Evolutionary conservation across 768 basidiomycete species (phyloP).

Genomic region (Lentinula boryana): DNA sequence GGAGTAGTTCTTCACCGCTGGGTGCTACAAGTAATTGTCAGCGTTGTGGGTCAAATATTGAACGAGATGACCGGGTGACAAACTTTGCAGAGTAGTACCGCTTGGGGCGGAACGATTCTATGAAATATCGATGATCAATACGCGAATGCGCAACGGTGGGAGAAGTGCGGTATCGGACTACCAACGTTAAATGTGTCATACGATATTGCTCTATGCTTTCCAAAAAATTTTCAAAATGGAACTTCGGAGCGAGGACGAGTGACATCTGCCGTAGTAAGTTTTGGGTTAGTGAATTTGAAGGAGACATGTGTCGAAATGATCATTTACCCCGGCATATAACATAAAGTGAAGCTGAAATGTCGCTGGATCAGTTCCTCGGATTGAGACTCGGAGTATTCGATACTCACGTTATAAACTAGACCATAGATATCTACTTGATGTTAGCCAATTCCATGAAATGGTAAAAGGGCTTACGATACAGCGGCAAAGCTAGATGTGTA

Average conservation of each 20-base stretch:
- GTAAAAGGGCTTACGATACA: slow-evolving; percentile 13
- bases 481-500: slow-evolving; percentile 12
- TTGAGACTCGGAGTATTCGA: neutral
- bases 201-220: slow-evolving; percentile 33
- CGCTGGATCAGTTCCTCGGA: neutral
- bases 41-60: neutral
- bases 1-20: slow-evolving; percentile 25
- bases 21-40: slow-evolving; percentile 18
- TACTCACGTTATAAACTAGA: slow-evolving; percentile 16
- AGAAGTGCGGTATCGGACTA: neutral
- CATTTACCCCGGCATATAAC: slow-evolving; percentile 10
- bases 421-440: slow-evolving; percentile 16
- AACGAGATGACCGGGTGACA: neutral
- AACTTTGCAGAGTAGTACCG: slow-evolving; percentile 27
- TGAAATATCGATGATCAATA: neutral
- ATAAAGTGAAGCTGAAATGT: slow-evolving; percentile 9
- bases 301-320: neutral
- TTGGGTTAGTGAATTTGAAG: neutral
- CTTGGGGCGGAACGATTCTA: slow-evolving; percentile 27
- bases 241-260: slow-evolving; percentile 38
- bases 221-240: slow-evolving; percentile 32
- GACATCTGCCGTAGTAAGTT: slow-evolving; percentile 15
- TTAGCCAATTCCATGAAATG: neutral
- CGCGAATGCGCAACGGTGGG: neutral
- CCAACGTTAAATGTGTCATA: slow-evolving; percentile 26